Percentiles rank a stretch among this genome's conserved stretches.
Evolutionary conservation across 345 rosid genomes (phyloP).

Genomic region (Streptanthus diversifolius): DNA sequence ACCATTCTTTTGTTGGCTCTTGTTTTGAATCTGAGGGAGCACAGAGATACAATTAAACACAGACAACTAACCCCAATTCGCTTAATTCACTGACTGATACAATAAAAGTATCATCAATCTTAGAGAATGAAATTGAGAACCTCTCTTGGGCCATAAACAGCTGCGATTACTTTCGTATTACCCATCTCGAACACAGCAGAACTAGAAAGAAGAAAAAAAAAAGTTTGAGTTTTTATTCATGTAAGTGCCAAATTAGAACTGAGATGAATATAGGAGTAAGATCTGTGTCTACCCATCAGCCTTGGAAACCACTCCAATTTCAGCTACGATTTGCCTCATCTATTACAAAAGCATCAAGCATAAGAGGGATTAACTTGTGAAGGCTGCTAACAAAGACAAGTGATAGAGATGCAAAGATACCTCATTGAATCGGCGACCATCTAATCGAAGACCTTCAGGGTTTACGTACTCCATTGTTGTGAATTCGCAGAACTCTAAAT

Average conservation of each 20-base stretch:
- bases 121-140: conserved; percentile 29
- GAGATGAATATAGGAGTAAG: not conserved
- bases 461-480: conserved; percentile 69
- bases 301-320: conserved; percentile 67
- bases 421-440: conserved; percentile 84
- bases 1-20: conserved; percentile 63
- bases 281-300: conserved; percentile 64
- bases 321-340: conserved; percentile 94
- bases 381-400: not conserved
- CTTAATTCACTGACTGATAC: not conserved
- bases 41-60: not conserved
- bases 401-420: conserved; percentile 27
- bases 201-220: conserved; percentile 26
- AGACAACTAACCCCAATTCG: not conserved
- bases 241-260: not conserved
- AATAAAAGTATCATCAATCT: not conserved
- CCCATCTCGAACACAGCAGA: conserved; percentile 97
- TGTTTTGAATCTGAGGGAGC: conserved; percentile 62
- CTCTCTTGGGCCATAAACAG: conserved; percentile 97
- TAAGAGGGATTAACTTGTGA: not conserved
- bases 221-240: not conserved
- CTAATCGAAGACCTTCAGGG: conserved; percentile 84
- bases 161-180: conserved; percentile 92
- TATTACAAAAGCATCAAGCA: conserved; percentile 18
- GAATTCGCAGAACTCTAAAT: not conserved